Evolutionary conservation across 2,329 filamentous ascomycete genomes (phyloP).

Genomic region (Colletotrichum zoysiae): DNA sequence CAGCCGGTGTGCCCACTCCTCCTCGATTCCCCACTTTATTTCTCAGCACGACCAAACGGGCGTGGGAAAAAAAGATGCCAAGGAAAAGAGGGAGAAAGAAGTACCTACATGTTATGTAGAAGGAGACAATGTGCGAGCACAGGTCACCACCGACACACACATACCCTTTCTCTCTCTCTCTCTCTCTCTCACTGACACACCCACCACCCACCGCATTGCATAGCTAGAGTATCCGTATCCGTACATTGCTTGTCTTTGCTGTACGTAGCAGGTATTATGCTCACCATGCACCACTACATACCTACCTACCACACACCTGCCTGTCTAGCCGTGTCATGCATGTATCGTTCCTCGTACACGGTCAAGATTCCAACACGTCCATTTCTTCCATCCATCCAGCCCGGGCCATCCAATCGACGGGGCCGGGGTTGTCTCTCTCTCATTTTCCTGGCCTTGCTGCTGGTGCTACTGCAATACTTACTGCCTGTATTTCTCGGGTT

Average conservation of each 20-base stretch:
- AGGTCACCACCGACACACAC: neutral
- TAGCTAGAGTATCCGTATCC: neutral
- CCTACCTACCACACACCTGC: neutral
- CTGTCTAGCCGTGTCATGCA: neutral
- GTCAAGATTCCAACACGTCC: conserved; percentile 8
- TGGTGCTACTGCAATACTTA: neutral
- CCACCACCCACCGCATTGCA: neutral
- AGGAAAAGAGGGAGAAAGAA: neutral
- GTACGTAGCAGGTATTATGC: too few relatives aligned
- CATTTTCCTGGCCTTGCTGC: neutral
- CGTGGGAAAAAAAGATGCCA: neutral
- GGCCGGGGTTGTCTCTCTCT: neutral
- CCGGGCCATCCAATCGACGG: neutral
- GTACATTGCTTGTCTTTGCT: neutral
- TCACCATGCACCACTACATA: too few relatives aligned
- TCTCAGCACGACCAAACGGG: conserved; percentile 2
- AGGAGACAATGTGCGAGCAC: neutral
- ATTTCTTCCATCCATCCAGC: conserved; percentile 4
- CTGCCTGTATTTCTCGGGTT: neutral
- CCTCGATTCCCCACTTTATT: conserved; percentile 9
- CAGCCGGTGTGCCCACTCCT: conserved; percentile 1
- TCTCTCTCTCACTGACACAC: neutral
- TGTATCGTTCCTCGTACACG: conserved; percentile 7
- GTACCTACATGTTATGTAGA: neutral
- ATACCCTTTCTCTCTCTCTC: too few relatives aligned